Percentiles rank a stretch among this genome's conserved stretches.
Conservation (phyloP, 768 basidiomycete species). For the Podaxis carcinomalis region DNA sequence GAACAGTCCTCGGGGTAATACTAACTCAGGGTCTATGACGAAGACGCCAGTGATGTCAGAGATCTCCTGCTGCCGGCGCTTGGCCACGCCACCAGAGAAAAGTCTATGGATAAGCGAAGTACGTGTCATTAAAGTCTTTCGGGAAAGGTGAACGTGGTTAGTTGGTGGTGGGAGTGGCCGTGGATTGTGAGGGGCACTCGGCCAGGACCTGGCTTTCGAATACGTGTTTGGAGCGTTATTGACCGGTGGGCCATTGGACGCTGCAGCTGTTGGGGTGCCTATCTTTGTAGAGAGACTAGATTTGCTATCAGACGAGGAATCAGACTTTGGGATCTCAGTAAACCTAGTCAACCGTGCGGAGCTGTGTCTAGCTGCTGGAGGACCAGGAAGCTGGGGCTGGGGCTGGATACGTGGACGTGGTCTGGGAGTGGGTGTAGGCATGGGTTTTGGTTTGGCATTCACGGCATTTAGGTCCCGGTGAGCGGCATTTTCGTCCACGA, state of each 20-base stretch:
- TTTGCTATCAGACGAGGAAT: background rate
- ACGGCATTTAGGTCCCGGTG: background rate
- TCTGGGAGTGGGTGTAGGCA: background rate
- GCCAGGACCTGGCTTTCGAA: too few species aligned
- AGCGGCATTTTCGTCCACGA: constrained; percentile 3
- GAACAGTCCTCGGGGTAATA: background rate
- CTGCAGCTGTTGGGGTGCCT: background rate
- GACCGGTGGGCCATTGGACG: too few species aligned
- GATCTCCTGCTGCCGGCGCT: background rate
- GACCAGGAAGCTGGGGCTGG: background rate
- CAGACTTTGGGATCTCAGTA: background rate
- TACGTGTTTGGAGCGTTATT: too few species aligned
- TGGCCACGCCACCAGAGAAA: background rate
- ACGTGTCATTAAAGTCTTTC: background rate
- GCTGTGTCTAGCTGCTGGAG: background rate
- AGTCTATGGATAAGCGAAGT: background rate
- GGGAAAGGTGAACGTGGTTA: constrained; percentile 7
- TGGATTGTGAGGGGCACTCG: background rate
- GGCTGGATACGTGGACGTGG: background rate
- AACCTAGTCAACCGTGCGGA: background rate
- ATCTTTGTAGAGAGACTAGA: background rate
- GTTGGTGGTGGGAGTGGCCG: background rate
- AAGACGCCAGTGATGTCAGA: constrained; percentile 10
- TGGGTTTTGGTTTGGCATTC: background rate
- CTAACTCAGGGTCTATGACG: constrained; percentile 13